Conservation (phyloP, 2,329 filamentous ascomycete genomes). For the Verticillium tricorpus region DNA sequence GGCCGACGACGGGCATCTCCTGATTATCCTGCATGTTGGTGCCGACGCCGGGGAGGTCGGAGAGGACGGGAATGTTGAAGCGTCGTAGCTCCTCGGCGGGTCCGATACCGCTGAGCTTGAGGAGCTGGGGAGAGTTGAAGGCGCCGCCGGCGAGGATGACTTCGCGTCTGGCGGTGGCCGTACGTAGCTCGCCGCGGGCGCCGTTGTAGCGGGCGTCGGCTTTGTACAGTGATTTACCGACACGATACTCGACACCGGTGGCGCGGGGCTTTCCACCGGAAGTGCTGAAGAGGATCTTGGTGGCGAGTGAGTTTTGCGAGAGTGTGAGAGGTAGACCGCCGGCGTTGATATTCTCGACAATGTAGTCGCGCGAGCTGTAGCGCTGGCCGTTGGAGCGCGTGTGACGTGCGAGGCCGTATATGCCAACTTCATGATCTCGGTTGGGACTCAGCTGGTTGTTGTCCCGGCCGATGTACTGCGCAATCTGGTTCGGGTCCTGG, state of each 20-base stretch:
- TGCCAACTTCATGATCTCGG: slow-evolving; percentile 20
- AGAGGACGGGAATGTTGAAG: slow-evolving; percentile 42
- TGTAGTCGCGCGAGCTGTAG: slow-evolving; percentile 20
- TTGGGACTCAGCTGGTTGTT: slow-evolving; percentile 12
- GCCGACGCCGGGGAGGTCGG: slow-evolving; percentile 52
- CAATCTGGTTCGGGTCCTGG: neutral
- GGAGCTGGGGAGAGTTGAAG: slow-evolving; percentile 46
- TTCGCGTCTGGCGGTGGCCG: slow-evolving; percentile 19
- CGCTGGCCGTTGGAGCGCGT: slow-evolving; percentile 20
- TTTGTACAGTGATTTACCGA: slow-evolving; percentile 14
- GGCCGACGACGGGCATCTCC: slow-evolving; percentile 28
- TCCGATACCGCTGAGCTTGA: slow-evolving; percentile 47
- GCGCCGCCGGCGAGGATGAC: slow-evolving; percentile 46
- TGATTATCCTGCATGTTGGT: slow-evolving; percentile 43
- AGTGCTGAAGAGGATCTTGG: slow-evolving; percentile 21
- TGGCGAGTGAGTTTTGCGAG: slow-evolving; percentile 28
- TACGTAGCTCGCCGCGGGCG: slow-evolving; percentile 2
- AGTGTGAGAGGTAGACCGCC: slow-evolving; percentile 31
- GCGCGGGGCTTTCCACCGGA: neutral
- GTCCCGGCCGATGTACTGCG: slow-evolving; percentile 7
- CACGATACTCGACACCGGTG: slow-evolving; percentile 11
- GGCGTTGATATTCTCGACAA: slow-evolving; percentile 18
- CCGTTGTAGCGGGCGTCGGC: slow-evolving; percentile 9
- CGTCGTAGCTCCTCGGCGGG: slow-evolving; percentile 33
- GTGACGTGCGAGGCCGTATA: slow-evolving; percentile 21